Evolutionary conservation across 805 yeast species (phyloP), one percentile per base, ranked within the genome.

Genomic region (Yarrowia sp.): DNA sequence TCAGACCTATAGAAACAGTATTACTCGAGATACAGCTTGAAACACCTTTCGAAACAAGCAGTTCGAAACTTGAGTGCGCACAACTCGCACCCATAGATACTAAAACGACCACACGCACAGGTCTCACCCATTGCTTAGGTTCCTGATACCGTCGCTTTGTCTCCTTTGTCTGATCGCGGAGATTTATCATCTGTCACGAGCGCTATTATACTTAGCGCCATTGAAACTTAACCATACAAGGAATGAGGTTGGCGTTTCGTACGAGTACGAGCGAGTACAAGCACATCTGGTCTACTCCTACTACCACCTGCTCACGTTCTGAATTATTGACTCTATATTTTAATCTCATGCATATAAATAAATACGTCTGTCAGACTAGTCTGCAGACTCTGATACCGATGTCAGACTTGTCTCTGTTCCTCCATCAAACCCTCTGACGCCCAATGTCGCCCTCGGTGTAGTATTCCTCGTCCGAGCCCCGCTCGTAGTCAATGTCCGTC

Each of bases 401-500:
- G 58, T 53, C 19, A 19, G 19, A 19, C 19, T 19, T 19, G 19
- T 19, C 19, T 19, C 19, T 19, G 19, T 19, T 19, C 19, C 19
- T 19, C 19, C 19, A 19, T 19, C 45, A 38, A 45, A 53, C 59
- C 40, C 59, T 53, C 63, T 56, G 63, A 26, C 63, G 63, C 16
- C 48, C 48, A 3, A 56, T 41, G 15, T 56, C 63, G 63, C 63
- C 63, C 48, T 56, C 63, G 22, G 40, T 26, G 63, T 56, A 56
- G 11, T 41, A 56, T 26, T 56, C 59, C 5, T 53, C 63, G 11
- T 56, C 48, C 26, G 63, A 56, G 63, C 63, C 63, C 63, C 63
- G 63, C 63, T 56, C 59, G 22, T 53, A 53, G 15, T 53, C 63
- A 56, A 56, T 56, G 63, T 56, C 63, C n/a, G 63, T 56, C 14